A percentile compares a stretch with the other conserved stretches of the same genome.
These are phyloP conservation scores for Boletus austroedulis DNA, from an alignment of 1,284 basidiomycete genomes.

Conservation along the genomic window DNA sequence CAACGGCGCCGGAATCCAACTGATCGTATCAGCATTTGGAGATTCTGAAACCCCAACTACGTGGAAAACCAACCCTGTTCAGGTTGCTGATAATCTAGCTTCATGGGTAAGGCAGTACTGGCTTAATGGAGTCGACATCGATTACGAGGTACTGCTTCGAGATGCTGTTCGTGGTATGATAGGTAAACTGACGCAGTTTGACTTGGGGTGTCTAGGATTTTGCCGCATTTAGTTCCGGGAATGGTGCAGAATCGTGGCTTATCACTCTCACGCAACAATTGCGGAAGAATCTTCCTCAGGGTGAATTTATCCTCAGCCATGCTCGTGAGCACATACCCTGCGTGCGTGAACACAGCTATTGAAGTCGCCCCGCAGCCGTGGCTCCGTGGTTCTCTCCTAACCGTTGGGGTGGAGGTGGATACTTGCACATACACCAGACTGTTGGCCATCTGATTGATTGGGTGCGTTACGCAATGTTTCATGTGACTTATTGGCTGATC, in stretches of 20 bases:
- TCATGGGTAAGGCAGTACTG: background rate
- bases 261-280: background rate
- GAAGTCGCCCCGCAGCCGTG: background rate
- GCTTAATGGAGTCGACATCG: slow-evolving; percentile 1
- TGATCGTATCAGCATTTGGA: slow-evolving; percentile 3
- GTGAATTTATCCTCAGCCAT: background rate
- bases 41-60: background rate
- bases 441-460: slow-evolving; percentile 2
- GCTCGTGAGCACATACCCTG: background rate
- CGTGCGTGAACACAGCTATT: background rate
- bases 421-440: background rate
- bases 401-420: background rate
- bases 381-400: slow-evolving; percentile 3
- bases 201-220: background rate
- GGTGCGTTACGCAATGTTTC: background rate
- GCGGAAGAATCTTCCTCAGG: slow-evolving; percentile 1
- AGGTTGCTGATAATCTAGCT: background rate
- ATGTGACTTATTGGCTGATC: background rate
- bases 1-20: background rate
- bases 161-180: no score
- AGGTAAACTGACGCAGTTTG: background rate
- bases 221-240: background rate
- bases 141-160: slow-evolving; percentile 1
- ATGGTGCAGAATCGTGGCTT: background rate
- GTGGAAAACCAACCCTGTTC: background rate